Evolutionary conservation across 2,329 filamentous ascomycete species (phyloP).

Genomic region (Botryotinia narcissicola): DNA sequence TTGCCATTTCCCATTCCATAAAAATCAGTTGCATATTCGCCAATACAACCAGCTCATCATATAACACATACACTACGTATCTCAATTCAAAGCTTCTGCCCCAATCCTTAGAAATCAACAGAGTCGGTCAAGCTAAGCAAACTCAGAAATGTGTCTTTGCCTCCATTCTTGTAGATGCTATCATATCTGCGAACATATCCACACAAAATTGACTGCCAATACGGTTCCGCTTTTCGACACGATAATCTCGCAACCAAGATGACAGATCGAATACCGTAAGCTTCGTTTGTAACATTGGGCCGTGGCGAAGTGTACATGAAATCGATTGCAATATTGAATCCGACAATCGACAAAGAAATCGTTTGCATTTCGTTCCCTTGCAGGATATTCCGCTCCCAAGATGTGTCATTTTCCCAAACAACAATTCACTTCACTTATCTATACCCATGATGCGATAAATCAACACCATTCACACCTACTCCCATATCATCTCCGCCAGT

Average conservation of each 20-base stretch:
- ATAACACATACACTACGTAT: neutral
- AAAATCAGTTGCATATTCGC: neutral
- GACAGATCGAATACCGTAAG: neutral
- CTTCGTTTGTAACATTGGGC: neutral
- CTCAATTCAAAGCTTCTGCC: neutral
- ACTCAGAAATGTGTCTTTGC: neutral
- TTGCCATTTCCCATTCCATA: slow-evolving; percentile 4
- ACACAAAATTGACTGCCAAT: neutral
- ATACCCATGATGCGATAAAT: neutral
- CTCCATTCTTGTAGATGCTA: neutral
- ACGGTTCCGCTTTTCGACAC: neutral
- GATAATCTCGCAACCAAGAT: neutral
- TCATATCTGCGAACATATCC: neutral
- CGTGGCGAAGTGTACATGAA: neutral
- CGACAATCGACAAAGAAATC: neutral
- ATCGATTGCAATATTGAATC: neutral
- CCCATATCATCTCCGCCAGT: slow-evolving; percentile 5
- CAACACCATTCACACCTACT: slow-evolving; percentile 9
- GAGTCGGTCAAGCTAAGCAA: neutral
- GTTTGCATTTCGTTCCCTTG: neutral
- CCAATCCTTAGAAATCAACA: neutral
- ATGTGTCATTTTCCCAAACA: neutral
- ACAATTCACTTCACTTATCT: neutral
- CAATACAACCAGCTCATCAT: neutral
- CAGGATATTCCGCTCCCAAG: neutral